These are phyloP conservation scores for Colletotrichum sidae DNA, from an alignment of 2,329 filamentous ascomycete genomes.

Conservation along the genomic window DNA sequence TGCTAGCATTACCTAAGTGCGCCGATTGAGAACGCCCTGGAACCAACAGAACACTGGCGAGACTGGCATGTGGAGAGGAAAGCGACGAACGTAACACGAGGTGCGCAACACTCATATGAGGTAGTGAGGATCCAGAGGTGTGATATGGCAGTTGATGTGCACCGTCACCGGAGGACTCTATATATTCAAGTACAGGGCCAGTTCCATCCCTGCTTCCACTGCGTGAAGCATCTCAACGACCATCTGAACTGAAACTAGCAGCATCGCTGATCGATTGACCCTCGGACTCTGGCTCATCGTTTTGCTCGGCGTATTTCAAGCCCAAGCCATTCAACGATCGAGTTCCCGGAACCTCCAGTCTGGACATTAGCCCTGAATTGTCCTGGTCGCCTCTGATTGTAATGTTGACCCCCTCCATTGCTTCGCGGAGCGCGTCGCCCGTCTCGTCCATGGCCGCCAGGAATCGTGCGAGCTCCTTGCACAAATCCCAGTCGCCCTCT, in stretches of 20 bases:
- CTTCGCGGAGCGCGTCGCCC: slow-evolving; percentile 81
- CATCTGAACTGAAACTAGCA: slow-evolving; percentile 49
- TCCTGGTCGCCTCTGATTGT: slow-evolving; percentile 41
- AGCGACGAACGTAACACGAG: too few species aligned
- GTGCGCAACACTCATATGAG: too few species aligned
- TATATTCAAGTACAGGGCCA: background rate
- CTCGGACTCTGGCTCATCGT: slow-evolving; percentile 51
- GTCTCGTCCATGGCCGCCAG: slow-evolving; percentile 90
- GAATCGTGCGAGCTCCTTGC: slow-evolving; percentile 95
- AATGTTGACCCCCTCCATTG: slow-evolving; percentile 72
- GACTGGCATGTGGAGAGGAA: too few species aligned
- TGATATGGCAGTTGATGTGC: too few species aligned
- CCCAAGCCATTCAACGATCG: slow-evolving; percentile 46
- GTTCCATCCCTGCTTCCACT: background rate
- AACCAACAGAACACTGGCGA: too few species aligned
- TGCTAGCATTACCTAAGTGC: too few species aligned
- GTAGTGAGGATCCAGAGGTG: too few species aligned
- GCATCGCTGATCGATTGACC: slow-evolving; percentile 50
- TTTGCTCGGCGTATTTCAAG: slow-evolving; percentile 46
- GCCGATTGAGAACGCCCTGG: too few species aligned
- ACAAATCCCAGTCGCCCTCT: slow-evolving; percentile 93
- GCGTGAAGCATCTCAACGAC: slow-evolving; percentile 16
- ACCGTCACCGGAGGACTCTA: background rate
- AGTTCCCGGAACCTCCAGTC: slow-evolving; percentile 34
- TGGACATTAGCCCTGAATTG: slow-evolving; percentile 30